These are phyloP conservation scores for Teunomyces kruisii DNA, from an alignment of 805 yeast species.

Conservation along the genomic window DNA sequence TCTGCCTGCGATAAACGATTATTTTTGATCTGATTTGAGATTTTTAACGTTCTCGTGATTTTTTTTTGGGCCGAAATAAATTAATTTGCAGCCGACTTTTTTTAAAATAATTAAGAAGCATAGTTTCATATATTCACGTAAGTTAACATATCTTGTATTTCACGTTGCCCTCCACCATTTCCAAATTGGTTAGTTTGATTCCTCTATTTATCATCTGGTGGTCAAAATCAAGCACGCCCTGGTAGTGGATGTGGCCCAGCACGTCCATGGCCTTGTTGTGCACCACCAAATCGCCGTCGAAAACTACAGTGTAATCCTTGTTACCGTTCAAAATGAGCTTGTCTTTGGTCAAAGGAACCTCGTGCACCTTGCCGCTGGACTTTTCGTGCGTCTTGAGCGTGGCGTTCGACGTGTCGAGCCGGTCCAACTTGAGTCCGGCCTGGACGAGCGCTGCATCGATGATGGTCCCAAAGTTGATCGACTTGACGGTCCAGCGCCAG, in stretches of 20 bases:
- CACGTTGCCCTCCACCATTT: conserved; percentile 9
- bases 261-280: conserved; percentile 16
- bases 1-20: not conserved
- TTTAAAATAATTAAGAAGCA: no score
- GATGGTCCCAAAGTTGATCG: conserved; percentile 19
- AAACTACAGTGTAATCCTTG: conserved; percentile 23
- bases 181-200: conserved; percentile 24
- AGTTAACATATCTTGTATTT: conserved; percentile 1
- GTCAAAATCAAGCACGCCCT: conserved; percentile 30
- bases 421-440: conserved; percentile 26
- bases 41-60: not conserved
- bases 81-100: not conserved
- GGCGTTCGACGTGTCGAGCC: conserved; percentile 12
- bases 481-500: conserved; percentile 28
- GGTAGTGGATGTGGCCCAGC: conserved; percentile 21
- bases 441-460: conserved; percentile 19
- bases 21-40: no score
- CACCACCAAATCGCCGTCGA: conserved; percentile 24
- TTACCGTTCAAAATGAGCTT: conserved; percentile 3
- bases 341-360: conserved; percentile 14
- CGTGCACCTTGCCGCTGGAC: conserved; percentile 27
- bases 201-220: conserved; percentile 34
- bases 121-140: not conserved
- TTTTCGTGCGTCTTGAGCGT: conserved; percentile 11
- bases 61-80: no score